phyloP scores from a whole-genome alignment of 1,284 basidiomycete genomes.

The Moesziomyces parantarcticus region DNA sequence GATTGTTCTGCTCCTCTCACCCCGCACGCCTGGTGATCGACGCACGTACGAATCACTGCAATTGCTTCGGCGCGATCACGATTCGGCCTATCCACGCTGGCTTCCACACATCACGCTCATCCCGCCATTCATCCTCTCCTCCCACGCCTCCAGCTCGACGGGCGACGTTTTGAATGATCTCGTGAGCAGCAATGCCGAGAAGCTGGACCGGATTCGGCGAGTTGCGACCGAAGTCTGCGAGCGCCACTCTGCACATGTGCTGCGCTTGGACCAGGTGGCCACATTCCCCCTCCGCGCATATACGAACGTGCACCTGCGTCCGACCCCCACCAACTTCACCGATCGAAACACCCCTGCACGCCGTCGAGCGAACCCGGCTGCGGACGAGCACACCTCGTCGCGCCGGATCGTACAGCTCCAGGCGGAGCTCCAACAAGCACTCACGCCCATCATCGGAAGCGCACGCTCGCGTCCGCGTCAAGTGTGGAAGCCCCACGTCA shows the following conservation, averaged over 20 bases:
- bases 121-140: conserved; percentile 17
- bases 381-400: neutral
- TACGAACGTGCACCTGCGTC: conserved; percentile 30
- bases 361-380: too few relatives aligned
- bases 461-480: neutral
- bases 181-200: neutral
- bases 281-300: conserved; percentile 14
- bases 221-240: neutral
- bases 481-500: conserved; percentile 25
- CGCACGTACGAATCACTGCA: conserved; percentile 14
- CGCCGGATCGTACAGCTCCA: conserved; percentile 15
- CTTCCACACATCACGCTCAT: conserved; percentile 33
- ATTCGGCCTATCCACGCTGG: conserved; percentile 23
- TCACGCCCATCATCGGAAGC: neutral
- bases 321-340: conserved; percentile 21
- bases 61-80: conserved; percentile 9
- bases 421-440: neutral
- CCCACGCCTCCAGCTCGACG: too few relatives aligned
- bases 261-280: conserved; percentile 25
- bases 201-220: conserved; percentile 6
- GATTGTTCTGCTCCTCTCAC: conserved; percentile 13
- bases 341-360: conserved; percentile 1
- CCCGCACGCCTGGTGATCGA: conserved; percentile 2
- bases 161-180: neutral
- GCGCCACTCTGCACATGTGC: neutral